Base-by-base conservation (phyloP, 257 asterid species). In the Thymus quinquecostatus region DNA sequence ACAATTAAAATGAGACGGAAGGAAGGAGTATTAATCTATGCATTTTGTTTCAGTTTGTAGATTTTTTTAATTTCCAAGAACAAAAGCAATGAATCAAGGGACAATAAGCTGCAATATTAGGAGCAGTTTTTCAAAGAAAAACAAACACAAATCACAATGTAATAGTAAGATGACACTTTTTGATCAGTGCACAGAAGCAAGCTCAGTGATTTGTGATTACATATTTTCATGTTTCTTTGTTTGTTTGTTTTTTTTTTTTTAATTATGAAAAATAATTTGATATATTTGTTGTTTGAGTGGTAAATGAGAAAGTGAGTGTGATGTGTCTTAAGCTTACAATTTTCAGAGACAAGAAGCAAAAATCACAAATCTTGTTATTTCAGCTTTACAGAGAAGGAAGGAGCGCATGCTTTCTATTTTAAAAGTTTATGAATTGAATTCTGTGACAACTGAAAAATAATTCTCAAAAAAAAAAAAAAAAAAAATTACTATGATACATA, bases 101-200 rank as follows among this genome's bases (percentile, higher is more conserved):
- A 84, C 75, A 65, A 47, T 54, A 63, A 68, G 59, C 74, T 73
- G 85, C 75, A 80, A 4, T 38, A 55, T 44, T 54, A 40, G 68
- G 47, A 64, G 57, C 50, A 70, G 70, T 60, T 72, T 72, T 21
- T 21, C 21, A 64, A 69, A 77, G 72, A 77, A 62, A 21, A 71
- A 73, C 77, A 59, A 73, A 62, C 77, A 65, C 80, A 53, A 64
- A 59, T 72, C 70, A 76, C 82, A 64, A 71, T 56, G 66, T 60
- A n/a, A 21, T 49, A 66, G 21, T 21, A 21, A 21, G 62, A 58
- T 59, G 34, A 66, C 59, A n/a, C 7, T 48, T 11, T 36, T 57
- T 47, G 1, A 38, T 48, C 53, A 28, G 14, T 6, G 49, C 14
- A 38, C 51, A 40, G 50, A 14, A 61, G 51, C 33, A 61, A 61